Base-by-base conservation (phyloP, 2,329 filamentous ascomycete species). In the Penicillium psychrosexuale region DNA sequence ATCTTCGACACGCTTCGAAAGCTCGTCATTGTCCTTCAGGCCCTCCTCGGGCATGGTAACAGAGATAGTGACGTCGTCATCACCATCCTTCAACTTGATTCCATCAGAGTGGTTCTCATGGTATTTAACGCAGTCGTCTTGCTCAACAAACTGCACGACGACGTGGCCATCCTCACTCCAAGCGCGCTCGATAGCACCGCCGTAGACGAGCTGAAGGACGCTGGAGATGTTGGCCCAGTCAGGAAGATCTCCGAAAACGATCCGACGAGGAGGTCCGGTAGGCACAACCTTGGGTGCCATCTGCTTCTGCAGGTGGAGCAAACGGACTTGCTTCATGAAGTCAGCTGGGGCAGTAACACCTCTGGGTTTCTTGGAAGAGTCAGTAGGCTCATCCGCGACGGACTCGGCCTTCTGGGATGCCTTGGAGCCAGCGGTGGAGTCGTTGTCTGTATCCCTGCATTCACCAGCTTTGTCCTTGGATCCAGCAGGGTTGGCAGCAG, bases 221-320 rank as follows among this genome's bases (percentile, higher is more conserved):
- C 74, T 69, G 30, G 65, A 62, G 7, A 68, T 60, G 7, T 56
- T 65, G 13, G 63, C 60, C 52, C 69, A 69, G 3, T 61, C 48
- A 1, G 75, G 75, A n/a, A 77, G 64, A n/a, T 66, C 61, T 17
- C 61, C 67, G 46, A 77, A 65, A 9, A 74, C 59, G 24, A 75
- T 59, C 3, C 66, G 70, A 30, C 73, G 45, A 62, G 58, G 31
- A 61, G 61, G 40, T 64, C 52, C 47, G 17, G 33, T 1, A 3
- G 45, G 28, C 6, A n/a, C 44, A 22, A 17, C 30, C 45, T 53
- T 53, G 6, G 51, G 9, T 8, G 51, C 51, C 22, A 3, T n/a
- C 31, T 36, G 4, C 37, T 53, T 53, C 28, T 40, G n/a, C n/a
- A 30, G 8, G 7, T 34, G 44, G 12, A 53, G 36, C 37, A 36